Evolutionary conservation across 2,329 filamentous ascomycete genomes (phyloP), one percentile per base, ranked within the genome.

Genomic region (Botryosphaeria agaves): DNA sequence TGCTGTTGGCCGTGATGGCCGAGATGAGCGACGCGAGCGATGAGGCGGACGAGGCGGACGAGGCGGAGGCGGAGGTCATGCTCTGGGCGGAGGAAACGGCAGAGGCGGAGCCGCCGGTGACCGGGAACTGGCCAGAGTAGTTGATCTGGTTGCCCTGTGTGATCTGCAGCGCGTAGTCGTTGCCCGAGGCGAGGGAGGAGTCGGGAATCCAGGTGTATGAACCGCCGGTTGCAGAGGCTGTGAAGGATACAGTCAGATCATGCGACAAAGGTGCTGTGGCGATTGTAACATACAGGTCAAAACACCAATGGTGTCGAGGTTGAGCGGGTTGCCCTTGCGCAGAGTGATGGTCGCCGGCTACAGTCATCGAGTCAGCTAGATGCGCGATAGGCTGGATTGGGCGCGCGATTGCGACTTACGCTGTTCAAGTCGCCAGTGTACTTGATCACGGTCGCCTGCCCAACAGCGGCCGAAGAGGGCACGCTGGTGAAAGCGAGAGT

Each of bases 121-220:
- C 45, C 18, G 45, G 42, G 46, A 74, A 57, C 18, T 57, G 58
- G 26, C 59, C 64, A 27, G 60, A 66, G 54, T 71, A 74, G 55
- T 75, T 75, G 46, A 55, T 43, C 29, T 53, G 38, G 28, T 49
- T 51, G 34, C 56, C 61, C 44, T 72, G 69, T 9, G 42, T 46
- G 50, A 76, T 71, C 47, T 71, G 51, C 34, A 75, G 60, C 32
- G 71, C 69, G 43, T 74, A 75, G 52, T 69, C 55, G 21, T 46
- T 35, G 33, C 51, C 60, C 37, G 57, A 47, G 26, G 47, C 41
- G 17, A 72, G 52, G 23, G 42, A 47, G 15, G 42, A 45, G 23
- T 51, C 45, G 4, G 64, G 62, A 11, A 55, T 66, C 65, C 66
- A 74, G 33, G 51, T 53, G 55, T 54, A 68, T 15, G 45, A 49